Evolutionary conservation across 1,284 basidiomycete genomes (phyloP).

Genomic region (Phellinidium pouzarii): DNA sequence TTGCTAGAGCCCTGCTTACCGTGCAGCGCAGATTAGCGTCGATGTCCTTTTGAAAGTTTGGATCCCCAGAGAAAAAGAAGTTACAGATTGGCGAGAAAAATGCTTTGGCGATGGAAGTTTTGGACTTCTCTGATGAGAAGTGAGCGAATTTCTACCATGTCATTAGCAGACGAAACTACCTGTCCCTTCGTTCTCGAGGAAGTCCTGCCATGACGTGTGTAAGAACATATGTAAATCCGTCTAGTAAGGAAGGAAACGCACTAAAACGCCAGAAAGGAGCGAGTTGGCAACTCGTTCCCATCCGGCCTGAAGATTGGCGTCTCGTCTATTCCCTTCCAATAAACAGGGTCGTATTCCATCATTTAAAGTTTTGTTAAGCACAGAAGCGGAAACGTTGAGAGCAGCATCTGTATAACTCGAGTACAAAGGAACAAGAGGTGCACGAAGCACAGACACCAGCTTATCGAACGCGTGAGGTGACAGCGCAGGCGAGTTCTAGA

Average conservation of each 20-base stretch:
- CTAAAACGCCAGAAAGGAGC: constrained; percentile 39
- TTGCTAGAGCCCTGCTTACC: constrained; percentile 1
- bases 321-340: constrained; percentile 20
- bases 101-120: constrained; percentile 22
- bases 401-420: constrained; percentile 27
- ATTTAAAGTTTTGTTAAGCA: constrained; percentile 29
- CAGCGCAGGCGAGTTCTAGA: constrained; percentile 31
- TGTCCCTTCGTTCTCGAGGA: constrained; percentile 6
- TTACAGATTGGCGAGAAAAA: constrained; percentile 27
- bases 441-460: constrained; percentile 29
- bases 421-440: constrained; percentile 33
- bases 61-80: constrained; percentile 25
- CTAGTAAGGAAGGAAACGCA: constrained; percentile 24
- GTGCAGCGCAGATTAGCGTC: constrained; percentile 20
- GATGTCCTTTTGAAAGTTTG: constrained; percentile 24
- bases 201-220: no score
- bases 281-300: constrained; percentile 35
- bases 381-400: constrained; percentile 28
- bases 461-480: constrained; percentile 27
- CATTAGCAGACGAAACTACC: background rate
- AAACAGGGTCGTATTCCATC: constrained; percentile 21
- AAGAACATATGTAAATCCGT: no score
- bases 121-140: constrained; percentile 16
- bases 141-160: background rate
- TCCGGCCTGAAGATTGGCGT: constrained; percentile 16